A percentile compares a stretch with the other conserved stretches of the same genome.
Conservation (phyloP, 176 grass and related monocot genomes). For the Musa troglodytarum region DNA sequence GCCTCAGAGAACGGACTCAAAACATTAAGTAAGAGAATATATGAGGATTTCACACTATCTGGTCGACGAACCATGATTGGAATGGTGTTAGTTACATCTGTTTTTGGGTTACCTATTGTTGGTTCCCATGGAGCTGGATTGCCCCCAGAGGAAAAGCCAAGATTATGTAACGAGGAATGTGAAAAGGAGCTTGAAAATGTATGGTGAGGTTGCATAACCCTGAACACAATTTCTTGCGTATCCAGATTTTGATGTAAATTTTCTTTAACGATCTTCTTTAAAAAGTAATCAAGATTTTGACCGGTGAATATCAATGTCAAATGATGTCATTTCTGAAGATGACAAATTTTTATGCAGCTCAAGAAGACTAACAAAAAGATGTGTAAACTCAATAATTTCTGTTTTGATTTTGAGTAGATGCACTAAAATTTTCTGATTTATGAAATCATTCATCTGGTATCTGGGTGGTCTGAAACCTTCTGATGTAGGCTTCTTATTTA, state of each 20-base stretch:
- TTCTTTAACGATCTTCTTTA: not conserved
- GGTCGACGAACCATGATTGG: conserved; percentile 41
- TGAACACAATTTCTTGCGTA: not conserved
- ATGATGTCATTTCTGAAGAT: not conserved
- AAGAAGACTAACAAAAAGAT: not conserved
- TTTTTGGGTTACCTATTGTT: conserved; percentile 20
- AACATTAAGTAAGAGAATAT: not conserved
- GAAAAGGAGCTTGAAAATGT: conserved; percentile 88
- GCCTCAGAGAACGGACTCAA: not conserved
- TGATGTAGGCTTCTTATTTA: too few species aligned
- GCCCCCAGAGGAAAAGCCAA: conserved; percentile 93
- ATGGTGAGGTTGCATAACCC: conserved; percentile 28
- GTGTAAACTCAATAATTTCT: not conserved
- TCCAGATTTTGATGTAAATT: not conserved
- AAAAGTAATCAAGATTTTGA: not conserved
- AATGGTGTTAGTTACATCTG: conserved; percentile 28
- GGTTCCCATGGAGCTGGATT: conserved; percentile 55
- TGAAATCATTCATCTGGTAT: not conserved
- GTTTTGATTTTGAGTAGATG: not conserved
- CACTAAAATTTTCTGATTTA: not conserved
- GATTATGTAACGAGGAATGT: conserved; percentile 57
- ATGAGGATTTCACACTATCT: not conserved
- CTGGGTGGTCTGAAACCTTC: not conserved
- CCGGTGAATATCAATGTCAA: not conserved
- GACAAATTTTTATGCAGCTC: not conserved